Conservation (phyloP, 2,329 filamentous ascomycete genomes). For the Fusarium domesticum region DNA sequence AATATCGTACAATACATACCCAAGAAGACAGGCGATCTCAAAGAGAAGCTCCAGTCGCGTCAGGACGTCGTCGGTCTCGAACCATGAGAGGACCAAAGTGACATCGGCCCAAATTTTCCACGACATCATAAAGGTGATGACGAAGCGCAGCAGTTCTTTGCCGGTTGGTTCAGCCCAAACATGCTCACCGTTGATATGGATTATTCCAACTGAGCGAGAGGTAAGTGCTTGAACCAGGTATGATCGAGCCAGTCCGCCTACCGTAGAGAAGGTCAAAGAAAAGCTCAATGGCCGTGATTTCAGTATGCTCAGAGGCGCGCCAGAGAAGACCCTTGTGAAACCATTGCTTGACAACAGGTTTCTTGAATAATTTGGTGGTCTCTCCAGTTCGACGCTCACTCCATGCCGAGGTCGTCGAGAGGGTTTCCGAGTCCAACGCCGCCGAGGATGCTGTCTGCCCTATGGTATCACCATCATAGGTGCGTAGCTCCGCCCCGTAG, state of each 20-base stretch:
- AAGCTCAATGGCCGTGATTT: constrained; percentile 62
- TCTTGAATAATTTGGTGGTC: constrained; percentile 56
- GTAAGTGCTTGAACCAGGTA: constrained; percentile 1
- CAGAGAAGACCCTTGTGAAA: constrained; percentile 64
- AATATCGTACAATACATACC: constrained; percentile 30
- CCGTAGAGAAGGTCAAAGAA: constrained; percentile 62
- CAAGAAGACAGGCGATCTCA: constrained; percentile 58
- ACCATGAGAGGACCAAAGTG: constrained; percentile 56
- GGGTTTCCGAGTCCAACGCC: constrained; percentile 22
- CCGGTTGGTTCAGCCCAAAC: constrained; percentile 55
- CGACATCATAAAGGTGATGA: constrained; percentile 59
- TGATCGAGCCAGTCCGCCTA: constrained; percentile 12
- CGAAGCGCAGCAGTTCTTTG: constrained; percentile 55
- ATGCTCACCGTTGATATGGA: constrained; percentile 61
- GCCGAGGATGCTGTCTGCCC: constrained; percentile 14
- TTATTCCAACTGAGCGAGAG: constrained; percentile 50
- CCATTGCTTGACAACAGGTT: constrained; percentile 61
- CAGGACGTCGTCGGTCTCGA: constrained; percentile 60
- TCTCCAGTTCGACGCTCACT: constrained; percentile 34
- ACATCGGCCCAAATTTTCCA: constrained; percentile 65
- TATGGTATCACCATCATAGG: constrained; percentile 35
- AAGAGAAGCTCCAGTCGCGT: constrained; percentile 59
- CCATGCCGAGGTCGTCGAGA: constrained; percentile 24
- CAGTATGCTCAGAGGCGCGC: constrained; percentile 56
- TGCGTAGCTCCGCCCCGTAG: constrained; percentile 56